Evolutionary conservation across 2,329 filamentous ascomycete species (phyloP).

Genomic region (Curvularia spicifera): DNA sequence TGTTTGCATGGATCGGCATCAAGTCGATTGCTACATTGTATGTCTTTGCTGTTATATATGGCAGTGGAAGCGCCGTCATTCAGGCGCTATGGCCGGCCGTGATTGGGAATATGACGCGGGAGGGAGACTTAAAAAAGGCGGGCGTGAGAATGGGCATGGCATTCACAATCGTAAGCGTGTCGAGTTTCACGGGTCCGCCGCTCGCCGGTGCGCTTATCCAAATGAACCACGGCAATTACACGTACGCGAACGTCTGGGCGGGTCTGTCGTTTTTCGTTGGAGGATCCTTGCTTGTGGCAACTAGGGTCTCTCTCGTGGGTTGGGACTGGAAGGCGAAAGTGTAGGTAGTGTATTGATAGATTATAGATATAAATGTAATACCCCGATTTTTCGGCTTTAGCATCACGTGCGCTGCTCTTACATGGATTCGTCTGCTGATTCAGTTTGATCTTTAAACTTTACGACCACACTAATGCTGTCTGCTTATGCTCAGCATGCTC

Average conservation of each 20-base stretch:
- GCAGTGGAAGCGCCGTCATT: conserved; percentile 37
- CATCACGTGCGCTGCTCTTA: background rate
- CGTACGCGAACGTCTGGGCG: conserved; percentile 49
- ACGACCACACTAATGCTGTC: background rate
- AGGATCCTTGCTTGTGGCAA: conserved; percentile 33
- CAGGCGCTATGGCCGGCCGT: conserved; percentile 41
- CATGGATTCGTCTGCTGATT: background rate
- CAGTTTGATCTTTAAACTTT: background rate
- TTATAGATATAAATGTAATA: background rate
- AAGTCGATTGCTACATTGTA: conserved; percentile 35
- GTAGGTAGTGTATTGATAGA: conserved; percentile 17
- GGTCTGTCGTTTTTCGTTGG: conserved; percentile 41
- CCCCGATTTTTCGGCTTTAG: too few relatives aligned
- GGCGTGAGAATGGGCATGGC: conserved; percentile 48
- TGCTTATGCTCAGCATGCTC: background rate
- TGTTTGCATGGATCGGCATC: conserved; percentile 44
- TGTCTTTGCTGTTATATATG: conserved; percentile 42
- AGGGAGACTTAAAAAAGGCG: conserved; percentile 41
- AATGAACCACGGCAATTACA: conserved; percentile 35
- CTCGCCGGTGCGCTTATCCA: conserved; percentile 47
- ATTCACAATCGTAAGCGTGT: conserved; percentile 46
- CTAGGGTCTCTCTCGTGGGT: conserved; percentile 38
- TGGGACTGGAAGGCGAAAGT: conserved; percentile 38
- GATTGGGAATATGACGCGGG: conserved; percentile 42
- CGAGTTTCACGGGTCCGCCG: conserved; percentile 45